Conservation (phyloP, 495 filamentous ascomycete species). For the Penicillium pancosmium region DNA sequence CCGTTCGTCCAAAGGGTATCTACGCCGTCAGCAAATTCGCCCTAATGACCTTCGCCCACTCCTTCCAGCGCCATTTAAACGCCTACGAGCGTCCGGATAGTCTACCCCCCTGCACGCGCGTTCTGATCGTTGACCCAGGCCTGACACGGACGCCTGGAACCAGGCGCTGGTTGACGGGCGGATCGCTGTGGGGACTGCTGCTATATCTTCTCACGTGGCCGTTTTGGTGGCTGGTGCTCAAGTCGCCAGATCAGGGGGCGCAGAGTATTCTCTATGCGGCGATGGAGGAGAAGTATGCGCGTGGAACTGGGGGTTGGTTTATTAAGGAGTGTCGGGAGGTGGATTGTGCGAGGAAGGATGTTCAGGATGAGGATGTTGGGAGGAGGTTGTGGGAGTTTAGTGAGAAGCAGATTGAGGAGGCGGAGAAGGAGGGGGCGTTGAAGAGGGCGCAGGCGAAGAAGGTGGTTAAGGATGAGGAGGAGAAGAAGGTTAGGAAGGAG, state of each 20-base stretch:
- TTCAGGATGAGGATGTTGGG: conserved; percentile 76
- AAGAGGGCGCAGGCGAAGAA: conserved; percentile 69
- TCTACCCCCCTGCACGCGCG: conserved; percentile 74
- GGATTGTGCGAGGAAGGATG: conserved; percentile 67
- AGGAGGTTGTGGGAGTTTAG: conserved; percentile 87
- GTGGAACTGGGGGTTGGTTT: conserved; percentile 67
- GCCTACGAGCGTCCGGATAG: conserved; percentile 80
- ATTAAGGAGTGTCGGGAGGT: conserved; percentile 88
- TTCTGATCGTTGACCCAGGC: conserved; percentile 86
- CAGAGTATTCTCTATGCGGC: conserved; percentile 84
- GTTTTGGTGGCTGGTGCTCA: conserved; percentile 85
- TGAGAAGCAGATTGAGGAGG: conserved; percentile 78
- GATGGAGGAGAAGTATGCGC: conserved; percentile 72
- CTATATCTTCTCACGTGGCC: conserved; percentile 79
- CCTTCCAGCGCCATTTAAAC: conserved; percentile 88
- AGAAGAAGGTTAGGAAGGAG: conserved; percentile 47
- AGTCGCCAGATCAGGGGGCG: conserved; percentile 77
- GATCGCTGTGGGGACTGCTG: conserved; percentile 77
- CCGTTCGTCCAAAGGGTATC: conserved; percentile 33
- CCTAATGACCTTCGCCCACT: conserved; percentile 80
- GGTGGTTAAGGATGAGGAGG: conserved; percentile 54
- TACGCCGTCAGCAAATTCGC: conserved; percentile 90
- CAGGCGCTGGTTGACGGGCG: conserved; percentile 80
- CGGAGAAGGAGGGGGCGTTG: conserved; percentile 79
- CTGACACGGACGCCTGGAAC: conserved; percentile 82